Evolutionary conservation across 495 filamentous ascomycete genomes (phyloP), one percentile per base, ranked within the genome.

Genomic region (Xylaria longipes): DNA sequence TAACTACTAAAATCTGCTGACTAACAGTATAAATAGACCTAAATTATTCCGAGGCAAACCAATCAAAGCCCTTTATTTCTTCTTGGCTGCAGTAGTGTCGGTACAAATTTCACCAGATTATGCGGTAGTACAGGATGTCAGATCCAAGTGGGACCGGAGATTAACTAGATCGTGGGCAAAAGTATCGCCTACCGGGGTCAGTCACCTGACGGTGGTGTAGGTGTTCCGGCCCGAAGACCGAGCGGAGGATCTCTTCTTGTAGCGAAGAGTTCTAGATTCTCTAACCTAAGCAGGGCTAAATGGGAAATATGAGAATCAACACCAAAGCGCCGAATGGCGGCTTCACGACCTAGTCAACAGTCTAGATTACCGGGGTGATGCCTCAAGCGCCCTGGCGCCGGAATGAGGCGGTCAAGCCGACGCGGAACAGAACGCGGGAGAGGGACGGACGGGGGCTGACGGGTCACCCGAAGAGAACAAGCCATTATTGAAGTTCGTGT

Each of bases 351-450:
- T 22, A 37, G 25, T 17, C 15, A 60, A 33, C 3, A 37, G 20
- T 37, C 6, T 37, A 35, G 29, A 35, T 35, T 8, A 60, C 57
- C 5, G 39, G 57, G 27, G 33, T 5, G 29, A 37, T 37, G n/a
- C 6, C 57, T 6, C 22, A 37, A 37, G 31, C n/a, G 33, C 33
- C 17, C 17, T 37, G 52, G 52, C 7, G 29, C 54, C n/a, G 54
- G n/a, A 39, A 22, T 39, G 57, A 60, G 20, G 57, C 31, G 57
- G 57, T 33, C 37, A 43, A 63, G 60, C 60, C 60, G 60, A 63
- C 7, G 33, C 57, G 31, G 57, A 37, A 61, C n/a, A 61, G 7
- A 22, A 39, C 17, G 31, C 56, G 29, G 31, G 22, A 61, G 57
- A n/a, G 5, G 33, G 9, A 22, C 6, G 25, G n/a, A n/a, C n/a